Percentiles rank a stretch among this genome's conserved stretches.
Evolutionary conservation across 1,284 basidiomycete species (phyloP).

Genomic region (Ustilago xerochloae): DNA sequence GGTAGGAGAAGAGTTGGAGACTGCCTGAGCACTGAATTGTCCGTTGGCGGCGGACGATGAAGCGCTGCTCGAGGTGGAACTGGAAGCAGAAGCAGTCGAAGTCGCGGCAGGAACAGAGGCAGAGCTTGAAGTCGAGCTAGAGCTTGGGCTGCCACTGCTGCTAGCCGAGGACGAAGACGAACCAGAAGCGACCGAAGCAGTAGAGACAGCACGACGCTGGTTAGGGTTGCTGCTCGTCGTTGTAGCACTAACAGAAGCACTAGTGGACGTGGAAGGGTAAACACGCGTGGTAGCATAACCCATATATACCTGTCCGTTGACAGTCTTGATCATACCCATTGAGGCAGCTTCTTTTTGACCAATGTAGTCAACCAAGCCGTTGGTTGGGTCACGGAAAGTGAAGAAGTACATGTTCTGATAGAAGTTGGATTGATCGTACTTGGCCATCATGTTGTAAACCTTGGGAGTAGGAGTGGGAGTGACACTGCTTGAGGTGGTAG

Average conservation of each 20-base stretch:
- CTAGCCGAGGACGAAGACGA: neutral
- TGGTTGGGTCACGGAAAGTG: constrained; percentile 51
- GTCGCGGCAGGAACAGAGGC: constrained; percentile 1
- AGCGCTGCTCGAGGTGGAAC: neutral
- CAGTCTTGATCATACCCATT: constrained; percentile 38
- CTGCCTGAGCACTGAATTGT: neutral
- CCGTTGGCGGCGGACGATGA: constrained; percentile 3
- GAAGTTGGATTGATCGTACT: constrained; percentile 50
- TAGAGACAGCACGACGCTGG: constrained; percentile 14
- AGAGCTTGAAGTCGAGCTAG: constrained; percentile 1
- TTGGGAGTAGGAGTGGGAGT: constrained; percentile 30
- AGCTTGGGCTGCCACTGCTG: neutral
- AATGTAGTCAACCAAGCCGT: constrained; percentile 51
- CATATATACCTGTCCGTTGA: constrained; percentile 43
- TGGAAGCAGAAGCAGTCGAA: neutral
- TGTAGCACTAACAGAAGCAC: constrained; percentile 2
- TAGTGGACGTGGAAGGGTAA: constrained; percentile 19
- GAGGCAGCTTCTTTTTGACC: constrained; percentile 27
- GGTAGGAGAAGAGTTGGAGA: constrained; percentile 1
- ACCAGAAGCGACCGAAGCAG: neutral
- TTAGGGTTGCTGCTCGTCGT: constrained; percentile 4
- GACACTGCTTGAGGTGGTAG: constrained; percentile 17
- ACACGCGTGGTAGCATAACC: constrained; percentile 50
- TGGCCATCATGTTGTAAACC: constrained; percentile 37
- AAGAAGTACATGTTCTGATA: constrained; percentile 59